Conservation (phyloP, 208 protist species). For the Acanthamoeba polyphaga region DNA sequence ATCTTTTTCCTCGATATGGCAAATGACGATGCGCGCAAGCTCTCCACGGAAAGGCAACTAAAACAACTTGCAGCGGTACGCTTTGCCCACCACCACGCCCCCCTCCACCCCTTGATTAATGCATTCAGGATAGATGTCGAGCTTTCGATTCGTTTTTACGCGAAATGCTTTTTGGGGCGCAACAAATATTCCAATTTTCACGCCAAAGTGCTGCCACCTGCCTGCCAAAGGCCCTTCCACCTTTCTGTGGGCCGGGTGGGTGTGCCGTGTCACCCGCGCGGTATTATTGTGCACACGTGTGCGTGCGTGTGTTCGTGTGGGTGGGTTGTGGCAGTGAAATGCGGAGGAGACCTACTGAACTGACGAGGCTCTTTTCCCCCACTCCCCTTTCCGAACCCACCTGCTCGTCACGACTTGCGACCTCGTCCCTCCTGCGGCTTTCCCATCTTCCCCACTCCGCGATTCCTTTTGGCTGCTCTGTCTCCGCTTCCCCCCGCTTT, state of each 20-base stretch:
- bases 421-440: not conserved
- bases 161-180: not conserved
- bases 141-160: not conserved
- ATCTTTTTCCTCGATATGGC: conserved; percentile 28
- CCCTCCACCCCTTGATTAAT: not conserved
- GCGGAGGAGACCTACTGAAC: not conserved
- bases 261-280: not conserved
- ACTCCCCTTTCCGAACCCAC: not conserved
- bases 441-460: not conserved
- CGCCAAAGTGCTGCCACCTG: no score
- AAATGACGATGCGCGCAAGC: not conserved
- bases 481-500: no score
- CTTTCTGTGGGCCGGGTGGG: not conserved
- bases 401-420: not conserved
- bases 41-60: not conserved
- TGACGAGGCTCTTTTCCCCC: not conserved
- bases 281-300: no score
- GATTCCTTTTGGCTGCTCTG: not conserved
- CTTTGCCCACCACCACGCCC: not conserved
- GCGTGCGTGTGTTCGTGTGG: no score
- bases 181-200: no score
- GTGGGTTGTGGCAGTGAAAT: not conserved
- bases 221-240: no score
- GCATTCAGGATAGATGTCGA: not conserved
- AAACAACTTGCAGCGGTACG: conserved; percentile 43